phyloP scores from a whole-genome alignment of 768 basidiomycete genomes.

The Royoungia palumana region DNA sequence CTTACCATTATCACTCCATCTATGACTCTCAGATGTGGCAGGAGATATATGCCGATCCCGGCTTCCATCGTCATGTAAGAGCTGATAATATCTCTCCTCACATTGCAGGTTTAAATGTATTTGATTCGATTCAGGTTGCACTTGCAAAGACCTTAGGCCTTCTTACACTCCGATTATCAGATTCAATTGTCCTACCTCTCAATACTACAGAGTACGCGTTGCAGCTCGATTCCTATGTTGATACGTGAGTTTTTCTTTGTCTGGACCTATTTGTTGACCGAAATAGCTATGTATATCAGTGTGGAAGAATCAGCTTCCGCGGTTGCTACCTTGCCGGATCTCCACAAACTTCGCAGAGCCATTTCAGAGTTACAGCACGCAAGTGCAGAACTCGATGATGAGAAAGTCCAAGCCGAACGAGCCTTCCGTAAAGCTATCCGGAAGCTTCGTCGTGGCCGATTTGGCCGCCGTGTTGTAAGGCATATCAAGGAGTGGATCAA shows the following conservation, averaged over 20 bases:
- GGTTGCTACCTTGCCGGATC: slow-evolving; percentile 23
- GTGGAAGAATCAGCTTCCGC: slow-evolving; percentile 46
- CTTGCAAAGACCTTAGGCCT: slow-evolving; percentile 65
- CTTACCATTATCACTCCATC: slow-evolving; percentile 73
- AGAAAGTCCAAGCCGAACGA: slow-evolving; percentile 54
- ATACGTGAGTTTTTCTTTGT: slow-evolving; percentile 43
- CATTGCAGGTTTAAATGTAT: background rate
- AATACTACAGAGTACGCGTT: slow-evolving; percentile 74
- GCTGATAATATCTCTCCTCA: background rate
- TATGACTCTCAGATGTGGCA: slow-evolving; percentile 74
- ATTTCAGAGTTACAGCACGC: slow-evolving; percentile 47
- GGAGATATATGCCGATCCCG: slow-evolving; percentile 70
- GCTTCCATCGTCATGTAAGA: slow-evolving; percentile 67
- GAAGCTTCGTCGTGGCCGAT: slow-evolving; percentile 11
- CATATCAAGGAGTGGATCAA: slow-evolving; percentile 29
- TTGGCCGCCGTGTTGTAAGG: background rate
- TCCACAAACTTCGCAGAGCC: slow-evolving; percentile 43
- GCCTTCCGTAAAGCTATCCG: slow-evolving; percentile 47
- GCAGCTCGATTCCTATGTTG: slow-evolving; percentile 58
- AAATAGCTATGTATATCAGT: slow-evolving; percentile 31
- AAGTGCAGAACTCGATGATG: slow-evolving; percentile 54
- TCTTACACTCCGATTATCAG: slow-evolving; percentile 52
- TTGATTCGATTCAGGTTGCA: slow-evolving; percentile 44
- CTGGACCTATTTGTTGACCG: slow-evolving; percentile 21
- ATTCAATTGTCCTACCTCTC: slow-evolving; percentile 62